These are phyloP conservation scores for Hypoxylon sp. DNA, from an alignment of 2,329 filamentous ascomycete genomes.

Conservation along the genomic window DNA sequence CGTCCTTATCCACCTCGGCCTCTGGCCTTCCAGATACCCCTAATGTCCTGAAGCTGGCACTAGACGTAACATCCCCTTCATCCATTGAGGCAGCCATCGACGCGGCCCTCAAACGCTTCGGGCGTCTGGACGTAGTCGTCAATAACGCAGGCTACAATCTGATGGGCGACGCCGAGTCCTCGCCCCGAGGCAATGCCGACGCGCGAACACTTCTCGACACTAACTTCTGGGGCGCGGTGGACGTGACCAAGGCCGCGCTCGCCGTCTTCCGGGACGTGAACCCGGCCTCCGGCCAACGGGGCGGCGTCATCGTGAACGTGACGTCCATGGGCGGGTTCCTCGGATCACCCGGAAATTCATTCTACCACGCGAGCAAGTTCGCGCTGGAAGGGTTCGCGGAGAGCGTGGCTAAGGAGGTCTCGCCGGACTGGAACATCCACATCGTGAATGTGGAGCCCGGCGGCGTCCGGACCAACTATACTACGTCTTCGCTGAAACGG, in stretches of 20 bases:
- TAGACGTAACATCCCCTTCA: constrained; percentile 62
- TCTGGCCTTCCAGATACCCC: constrained; percentile 58
- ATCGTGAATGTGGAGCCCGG: constrained; percentile 61
- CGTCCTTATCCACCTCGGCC: constrained; percentile 59
- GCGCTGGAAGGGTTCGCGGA: constrained; percentile 48
- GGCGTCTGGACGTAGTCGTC: constrained; percentile 53
- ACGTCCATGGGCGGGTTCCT: constrained; percentile 66
- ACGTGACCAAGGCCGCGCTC: constrained; percentile 58
- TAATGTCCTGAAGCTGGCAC: constrained; percentile 60
- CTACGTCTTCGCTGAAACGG: constrained; percentile 46
- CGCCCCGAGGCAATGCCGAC: constrained; percentile 48
- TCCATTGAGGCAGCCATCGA: constrained; percentile 58
- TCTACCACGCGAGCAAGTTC: constrained; percentile 48
- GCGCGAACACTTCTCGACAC: constrained; percentile 59
- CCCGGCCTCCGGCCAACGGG: constrained; percentile 51
- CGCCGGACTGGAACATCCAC: constrained; percentile 53
- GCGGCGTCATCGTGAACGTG: constrained; percentile 69
- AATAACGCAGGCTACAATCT: constrained; percentile 55
- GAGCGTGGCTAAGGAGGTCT: constrained; percentile 41
- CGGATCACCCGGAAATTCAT: constrained; percentile 47
- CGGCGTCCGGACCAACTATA: constrained; percentile 56
- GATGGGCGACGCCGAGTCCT: constrained; percentile 53
- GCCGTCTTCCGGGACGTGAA: constrained; percentile 56
- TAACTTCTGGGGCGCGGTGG: constrained; percentile 61
- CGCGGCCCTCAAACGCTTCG: constrained; percentile 54